A percentile compares a stretch with the other conserved stretches of the same genome.
phyloP scores from a whole-genome alignment of 345 rosid species.

The Bretschneidera sinensis region DNA sequence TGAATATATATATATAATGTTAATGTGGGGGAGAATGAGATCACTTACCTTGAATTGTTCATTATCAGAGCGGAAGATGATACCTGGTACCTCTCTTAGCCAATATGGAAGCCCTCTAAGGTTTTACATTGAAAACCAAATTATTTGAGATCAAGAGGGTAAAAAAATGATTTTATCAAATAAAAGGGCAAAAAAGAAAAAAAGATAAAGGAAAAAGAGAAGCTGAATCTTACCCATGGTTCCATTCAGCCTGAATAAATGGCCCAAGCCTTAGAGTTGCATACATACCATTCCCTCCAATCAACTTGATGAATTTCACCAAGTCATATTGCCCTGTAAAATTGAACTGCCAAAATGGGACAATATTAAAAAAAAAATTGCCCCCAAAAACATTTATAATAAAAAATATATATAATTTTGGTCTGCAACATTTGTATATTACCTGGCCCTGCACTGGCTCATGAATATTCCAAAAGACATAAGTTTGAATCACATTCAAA shows the following conservation, averaged over 20 bases:
- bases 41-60: slow-evolving; percentile 67
- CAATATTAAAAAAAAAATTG: neutral
- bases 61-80: slow-evolving; percentile 73
- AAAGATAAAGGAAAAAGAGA: neutral
- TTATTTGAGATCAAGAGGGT: neutral
- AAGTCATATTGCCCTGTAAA: slow-evolving; percentile 66
- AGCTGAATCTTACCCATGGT: slow-evolving; percentile 66
- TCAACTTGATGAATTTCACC: slow-evolving; percentile 67
- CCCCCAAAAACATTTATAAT: neutral
- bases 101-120: slow-evolving; percentile 87
- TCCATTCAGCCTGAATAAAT: slow-evolving; percentile 96
- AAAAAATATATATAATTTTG: neutral
- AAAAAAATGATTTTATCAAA: neutral
- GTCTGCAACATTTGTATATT: too few relatives aligned
- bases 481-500: slow-evolving; percentile 59
- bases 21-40: neutral
- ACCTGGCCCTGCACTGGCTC: slow-evolving; percentile 28
- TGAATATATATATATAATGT: too few relatives aligned
- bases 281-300: slow-evolving; percentile 51
- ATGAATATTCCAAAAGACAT: slow-evolving; percentile 67
- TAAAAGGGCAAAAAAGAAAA: neutral
- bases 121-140: slow-evolving; percentile 3
- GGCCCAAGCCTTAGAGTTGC: slow-evolving; percentile 78
- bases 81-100: slow-evolving; percentile 66
- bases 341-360: slow-evolving; percentile 40